Evolutionary conservation across 768 basidiomycete species (phyloP).

Genomic region (Tulasnella calospora): DNA sequence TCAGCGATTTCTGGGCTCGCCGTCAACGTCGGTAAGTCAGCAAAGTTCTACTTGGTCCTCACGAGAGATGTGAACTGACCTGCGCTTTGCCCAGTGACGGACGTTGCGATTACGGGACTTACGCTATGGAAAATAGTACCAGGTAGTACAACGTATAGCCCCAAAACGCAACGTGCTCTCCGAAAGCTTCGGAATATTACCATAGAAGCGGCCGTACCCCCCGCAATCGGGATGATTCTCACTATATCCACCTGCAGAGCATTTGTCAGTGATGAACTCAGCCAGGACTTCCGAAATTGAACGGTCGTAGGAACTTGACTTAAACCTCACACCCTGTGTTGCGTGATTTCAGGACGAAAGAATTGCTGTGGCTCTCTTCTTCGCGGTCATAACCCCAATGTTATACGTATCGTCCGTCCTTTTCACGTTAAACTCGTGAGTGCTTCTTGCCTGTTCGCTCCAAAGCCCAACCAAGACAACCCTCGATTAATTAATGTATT

Average conservation of each 20-base stretch:
- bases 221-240: background rate
- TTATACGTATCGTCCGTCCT: background rate
- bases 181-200: background rate
- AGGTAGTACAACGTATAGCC: background rate
- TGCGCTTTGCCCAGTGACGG: background rate
- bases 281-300: no score
- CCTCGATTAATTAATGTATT: background rate
- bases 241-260: background rate
- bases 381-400: background rate
- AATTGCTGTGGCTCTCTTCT: background rate
- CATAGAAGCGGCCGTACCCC: background rate
- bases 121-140: background rate
- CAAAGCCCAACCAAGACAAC: background rate
- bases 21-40: background rate
- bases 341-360: background rate
- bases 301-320: background rate
- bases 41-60: background rate
- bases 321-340: background rate
- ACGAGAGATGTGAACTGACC: background rate
- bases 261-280: background rate
- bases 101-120: background rate
- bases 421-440: slow-evolving; percentile 4
- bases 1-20: background rate
- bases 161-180: background rate
- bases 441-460: background rate